These are phyloP conservation scores for Pyrenophora seminiperda DNA, from an alignment of 2,329 filamentous ascomycete genomes.

Conservation along the genomic window DNA sequence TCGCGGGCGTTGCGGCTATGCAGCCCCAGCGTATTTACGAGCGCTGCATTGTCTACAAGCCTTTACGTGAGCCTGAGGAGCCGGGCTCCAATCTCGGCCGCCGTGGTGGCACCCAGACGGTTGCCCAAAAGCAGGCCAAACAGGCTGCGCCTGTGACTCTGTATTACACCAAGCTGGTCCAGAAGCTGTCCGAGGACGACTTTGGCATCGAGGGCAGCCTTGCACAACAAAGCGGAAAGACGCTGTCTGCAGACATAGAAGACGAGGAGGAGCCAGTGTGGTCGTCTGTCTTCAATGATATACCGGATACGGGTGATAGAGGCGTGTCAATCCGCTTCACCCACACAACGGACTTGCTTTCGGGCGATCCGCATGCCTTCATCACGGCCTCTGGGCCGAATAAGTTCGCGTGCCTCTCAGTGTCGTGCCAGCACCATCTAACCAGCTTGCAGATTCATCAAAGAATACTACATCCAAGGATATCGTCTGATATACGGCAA, in stretches of 20 bases:
- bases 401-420: constrained; percentile 48
- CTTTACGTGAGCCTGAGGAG: constrained; percentile 54
- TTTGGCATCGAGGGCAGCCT: constrained; percentile 31
- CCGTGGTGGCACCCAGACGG: constrained; percentile 46
- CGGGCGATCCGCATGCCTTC: constrained; percentile 56
- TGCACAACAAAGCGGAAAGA: constrained; percentile 10
- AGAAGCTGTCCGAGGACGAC: constrained; percentile 47
- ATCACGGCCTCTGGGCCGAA: constrained; percentile 60
- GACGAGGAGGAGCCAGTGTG: constrained; percentile 40
- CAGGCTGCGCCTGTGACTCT: constrained; percentile 53
- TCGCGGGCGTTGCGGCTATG: constrained; percentile 66
- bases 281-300: constrained; percentile 49
- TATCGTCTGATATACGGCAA: constrained; percentile 64
- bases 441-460: constrained; percentile 55
- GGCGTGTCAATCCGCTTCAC: constrained; percentile 60
- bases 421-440: constrained; percentile 19
- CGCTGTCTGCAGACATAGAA: constrained; percentile 29
- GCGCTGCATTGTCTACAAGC: constrained; percentile 64
- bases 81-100: constrained; percentile 42
- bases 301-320: constrained; percentile 57
- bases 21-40: constrained; percentile 62
- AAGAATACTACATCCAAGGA: constrained; percentile 62
- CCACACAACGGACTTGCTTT: constrained; percentile 54
- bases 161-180: constrained; percentile 60
- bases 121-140: constrained; percentile 38